Evolutionary conservation across 371 early-diverging fungal genomes (phyloP), one percentile per base, ranked within the genome.

Genomic region (Dipsacomyces acuminosporus): DNA sequence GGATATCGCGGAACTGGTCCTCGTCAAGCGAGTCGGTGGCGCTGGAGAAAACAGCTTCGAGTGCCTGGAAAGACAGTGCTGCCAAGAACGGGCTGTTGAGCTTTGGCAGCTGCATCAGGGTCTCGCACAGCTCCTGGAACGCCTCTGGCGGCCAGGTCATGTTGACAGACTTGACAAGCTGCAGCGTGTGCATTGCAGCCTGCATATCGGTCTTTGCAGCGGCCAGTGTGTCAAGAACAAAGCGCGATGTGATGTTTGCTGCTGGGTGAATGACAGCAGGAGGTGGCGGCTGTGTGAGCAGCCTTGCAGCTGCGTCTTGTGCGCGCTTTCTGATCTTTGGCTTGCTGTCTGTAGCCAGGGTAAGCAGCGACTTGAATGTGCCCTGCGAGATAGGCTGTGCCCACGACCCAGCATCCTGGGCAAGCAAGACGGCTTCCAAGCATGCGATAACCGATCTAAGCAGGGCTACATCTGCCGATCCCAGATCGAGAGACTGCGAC

Each of bases 241-340:
- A 90, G 26, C 91, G 89, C 22, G 88, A 81, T 6, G 85, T 81
- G 49, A 80, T 76, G 43, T 74, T 61, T 34, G 89, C 84, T 25
- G 87, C 89, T 14, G 96, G 96, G 66, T 94, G 94, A 34, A 80
- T 72, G 3, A 76, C 44, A 45, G 80, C 75, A 15, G 92, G 90
- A 20, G 88, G 81, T 33, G 94, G 91, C 20, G 87, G 87, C 40
- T 73, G 72, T 3, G 78, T 72, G 33, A 93, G 71, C 36, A 94
- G 78, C 18, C 72, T 70, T 24, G 78, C 76, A 41, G 89, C 80
- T 11, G 88, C 89, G 49, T 93, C 94, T 56, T 89, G 91, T 20
- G 93, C 93, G 49, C 85, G 77, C 75, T 87, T 87, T 22, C 94
- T 82, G 22, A 94, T 88, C 80, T 94, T 94, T 41, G 94, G 93